Percentiles rank a stretch among this genome's conserved stretches.
phyloP scores from a whole-genome alignment of 2,329 filamentous ascomycete species.

The Fusarium sp. region DNA sequence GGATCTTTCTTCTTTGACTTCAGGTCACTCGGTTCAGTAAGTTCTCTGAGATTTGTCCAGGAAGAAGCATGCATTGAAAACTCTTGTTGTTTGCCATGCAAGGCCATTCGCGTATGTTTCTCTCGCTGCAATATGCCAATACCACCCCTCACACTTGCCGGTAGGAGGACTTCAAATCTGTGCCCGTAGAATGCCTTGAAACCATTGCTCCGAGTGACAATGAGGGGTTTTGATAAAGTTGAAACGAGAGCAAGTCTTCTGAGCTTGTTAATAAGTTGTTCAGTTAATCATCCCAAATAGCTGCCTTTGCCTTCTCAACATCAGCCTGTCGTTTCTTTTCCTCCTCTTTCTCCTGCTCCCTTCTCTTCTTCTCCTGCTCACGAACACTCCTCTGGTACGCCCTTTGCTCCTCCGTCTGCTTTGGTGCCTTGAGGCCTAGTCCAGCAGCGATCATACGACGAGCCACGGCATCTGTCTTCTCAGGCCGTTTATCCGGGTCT shows the following conservation, averaged over 20 bases:
- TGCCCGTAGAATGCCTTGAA: background rate
- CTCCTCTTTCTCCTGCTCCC: conserved; percentile 76
- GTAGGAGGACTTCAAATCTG: background rate
- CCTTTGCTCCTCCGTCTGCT: conserved; percentile 85
- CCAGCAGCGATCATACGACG: conserved; percentile 89
- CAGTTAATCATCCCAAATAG: conserved; percentile 81
- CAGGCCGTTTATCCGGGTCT: conserved; percentile 63
- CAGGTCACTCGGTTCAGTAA: background rate
- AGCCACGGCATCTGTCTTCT: conserved; percentile 94
- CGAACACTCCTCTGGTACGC: conserved; percentile 85
- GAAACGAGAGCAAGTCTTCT: background rate
- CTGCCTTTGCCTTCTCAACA: conserved; percentile 78
- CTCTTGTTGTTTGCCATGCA: background rate
- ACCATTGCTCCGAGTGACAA: background rate
- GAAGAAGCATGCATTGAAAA: background rate
- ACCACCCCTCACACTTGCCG: background rate
- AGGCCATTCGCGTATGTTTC: background rate
- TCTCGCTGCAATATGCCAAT: background rate
- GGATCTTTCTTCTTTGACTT: background rate
- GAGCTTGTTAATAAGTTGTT: background rate
- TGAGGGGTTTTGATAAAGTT: background rate
- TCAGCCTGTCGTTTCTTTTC: conserved; percentile 69
- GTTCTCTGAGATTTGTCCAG: background rate
- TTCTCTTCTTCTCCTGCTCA: conserved; percentile 83
- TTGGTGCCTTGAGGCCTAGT: conserved; percentile 81